Evolutionary conservation across 192 early-diverging fungal genomes (phyloP).

Genomic region (Backusella tarrabulga): DNA sequence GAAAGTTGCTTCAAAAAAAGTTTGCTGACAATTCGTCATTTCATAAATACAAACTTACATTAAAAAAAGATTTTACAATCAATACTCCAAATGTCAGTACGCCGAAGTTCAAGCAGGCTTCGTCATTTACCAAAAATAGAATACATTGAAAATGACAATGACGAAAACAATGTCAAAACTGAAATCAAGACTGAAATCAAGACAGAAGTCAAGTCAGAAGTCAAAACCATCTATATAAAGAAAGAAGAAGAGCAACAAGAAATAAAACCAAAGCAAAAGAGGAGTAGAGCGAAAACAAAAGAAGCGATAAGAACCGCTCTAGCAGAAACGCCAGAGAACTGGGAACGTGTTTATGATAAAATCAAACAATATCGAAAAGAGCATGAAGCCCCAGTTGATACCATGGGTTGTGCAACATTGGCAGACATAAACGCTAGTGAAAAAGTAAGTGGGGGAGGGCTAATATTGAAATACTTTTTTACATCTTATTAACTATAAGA

Average conservation of each 20-base stretch:
- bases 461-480: not conserved
- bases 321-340: constrained; percentile 43
- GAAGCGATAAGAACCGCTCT: not conserved
- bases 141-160: not conserved
- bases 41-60: not conserved
- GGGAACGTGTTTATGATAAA: constrained; percentile 61
- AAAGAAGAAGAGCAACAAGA: not conserved
- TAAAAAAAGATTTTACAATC: not conserved
- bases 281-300: too few relatives aligned
- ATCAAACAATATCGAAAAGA: constrained; percentile 68
- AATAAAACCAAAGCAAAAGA: not conserved
- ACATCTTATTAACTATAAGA: not conserved
- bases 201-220: not conserved
- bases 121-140: not conserved
- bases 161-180: not conserved
- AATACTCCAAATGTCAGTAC: constrained; percentile 7
- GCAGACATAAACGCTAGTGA: constrained; percentile 42
- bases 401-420: constrained; percentile 82
- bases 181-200: not conserved
- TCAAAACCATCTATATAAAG: not conserved
- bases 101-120: not conserved
- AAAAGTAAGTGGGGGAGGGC: not conserved
- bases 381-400: constrained; percentile 81
- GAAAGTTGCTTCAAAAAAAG: not conserved
- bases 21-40: not conserved